phyloP scores from a whole-genome alignment of 805 yeast genomes.

The Candida boleticola region DNA sequence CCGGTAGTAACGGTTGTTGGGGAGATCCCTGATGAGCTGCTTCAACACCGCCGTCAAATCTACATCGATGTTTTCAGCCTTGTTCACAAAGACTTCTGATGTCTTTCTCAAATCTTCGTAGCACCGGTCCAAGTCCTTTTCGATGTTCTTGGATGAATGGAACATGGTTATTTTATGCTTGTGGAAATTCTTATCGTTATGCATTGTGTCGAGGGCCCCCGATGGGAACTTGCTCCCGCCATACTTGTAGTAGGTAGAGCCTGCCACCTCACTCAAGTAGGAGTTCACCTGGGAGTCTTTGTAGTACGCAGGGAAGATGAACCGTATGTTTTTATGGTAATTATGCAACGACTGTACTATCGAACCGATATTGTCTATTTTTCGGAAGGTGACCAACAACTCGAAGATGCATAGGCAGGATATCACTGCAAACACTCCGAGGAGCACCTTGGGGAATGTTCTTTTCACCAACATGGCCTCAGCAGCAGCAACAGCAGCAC shows the following conservation, averaged over 20 bases:
- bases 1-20: constrained; percentile 18
- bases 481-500: no score
- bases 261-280: not conserved
- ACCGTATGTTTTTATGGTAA: not conserved
- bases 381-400: not conserved
- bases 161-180: constrained; percentile 10
- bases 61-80: constrained; percentile 1
- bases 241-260: not conserved
- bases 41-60: constrained; percentile 3
- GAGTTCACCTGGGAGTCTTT: not conserved
- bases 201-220: not conserved
- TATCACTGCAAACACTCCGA: not conserved
- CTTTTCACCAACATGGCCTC: not conserved
- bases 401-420: not conserved
- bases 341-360: not conserved
- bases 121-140: constrained; percentile 11
- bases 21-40: constrained; percentile 5
- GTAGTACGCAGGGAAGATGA: constrained; percentile 6
- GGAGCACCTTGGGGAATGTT: not conserved
- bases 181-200: constrained; percentile 2
- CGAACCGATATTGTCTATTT: not conserved
- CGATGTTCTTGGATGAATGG: constrained; percentile 10
- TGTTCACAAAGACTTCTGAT: not conserved
- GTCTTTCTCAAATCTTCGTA: not conserved
- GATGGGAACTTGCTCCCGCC: not conserved